Evolutionary conservation across 148 eudicot genomes (phyloP).

Genomic region (Cornus suecica): DNA sequence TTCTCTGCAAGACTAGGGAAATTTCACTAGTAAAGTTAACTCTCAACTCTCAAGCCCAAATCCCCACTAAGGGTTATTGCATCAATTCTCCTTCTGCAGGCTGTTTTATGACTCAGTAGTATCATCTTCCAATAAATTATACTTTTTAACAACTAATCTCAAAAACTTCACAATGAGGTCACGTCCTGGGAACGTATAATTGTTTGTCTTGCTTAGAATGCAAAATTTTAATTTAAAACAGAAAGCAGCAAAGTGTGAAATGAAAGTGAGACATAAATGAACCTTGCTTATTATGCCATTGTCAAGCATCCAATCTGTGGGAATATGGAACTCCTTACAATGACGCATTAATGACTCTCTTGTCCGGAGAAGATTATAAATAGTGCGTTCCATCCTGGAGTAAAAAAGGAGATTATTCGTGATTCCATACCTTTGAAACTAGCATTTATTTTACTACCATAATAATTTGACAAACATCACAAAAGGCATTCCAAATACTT

Average conservation of each 20-base stretch:
- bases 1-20: neutral
- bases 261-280: neutral
- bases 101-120: neutral
- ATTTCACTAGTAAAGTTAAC: neutral
- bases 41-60: neutral
- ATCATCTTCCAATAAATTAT: neutral
- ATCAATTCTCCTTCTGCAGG: conserved; percentile 3
- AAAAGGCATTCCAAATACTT: neutral
- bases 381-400: conserved; percentile 69
- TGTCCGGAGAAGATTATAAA: conserved; percentile 57
- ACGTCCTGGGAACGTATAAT: neutral
- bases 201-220: neutral
- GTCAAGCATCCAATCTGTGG: conserved; percentile 86
- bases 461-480: neutral
- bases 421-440: neutral
- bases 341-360: conserved; percentile 58
- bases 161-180: neutral
- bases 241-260: neutral
- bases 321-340: conserved; percentile 71
- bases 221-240: no score
- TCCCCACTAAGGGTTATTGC: neutral
- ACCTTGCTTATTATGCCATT: conserved; percentile 83
- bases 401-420: neutral
- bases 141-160: neutral
- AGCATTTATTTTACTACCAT: neutral